Conservation (phyloP, 257 asterid species). For the Solanum appendiculatum region DNA sequence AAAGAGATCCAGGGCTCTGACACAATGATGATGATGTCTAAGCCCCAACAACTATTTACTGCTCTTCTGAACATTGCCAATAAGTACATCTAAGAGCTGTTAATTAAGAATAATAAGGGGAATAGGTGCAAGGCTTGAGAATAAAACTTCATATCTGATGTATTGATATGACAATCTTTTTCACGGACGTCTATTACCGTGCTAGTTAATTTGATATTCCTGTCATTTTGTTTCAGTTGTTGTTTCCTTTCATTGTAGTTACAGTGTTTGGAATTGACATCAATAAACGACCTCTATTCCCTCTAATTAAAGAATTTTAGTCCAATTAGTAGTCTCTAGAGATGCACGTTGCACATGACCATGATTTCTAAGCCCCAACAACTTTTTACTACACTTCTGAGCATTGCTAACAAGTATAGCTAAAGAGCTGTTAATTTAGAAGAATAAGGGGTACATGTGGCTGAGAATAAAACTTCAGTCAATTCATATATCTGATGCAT, state of each 20-base stretch:
- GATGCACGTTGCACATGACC: background rate
- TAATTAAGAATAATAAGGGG: background rate
- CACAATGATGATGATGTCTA: conserved; percentile 26
- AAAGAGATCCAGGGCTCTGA: conserved; percentile 17
- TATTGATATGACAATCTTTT: background rate
- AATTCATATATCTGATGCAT: background rate
- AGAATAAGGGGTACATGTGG: too few relatives aligned
- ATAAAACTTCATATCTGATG: background rate
- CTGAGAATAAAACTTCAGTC: background rate
- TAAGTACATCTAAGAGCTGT: background rate
- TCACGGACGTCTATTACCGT: background rate
- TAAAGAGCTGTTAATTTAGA: too few relatives aligned
- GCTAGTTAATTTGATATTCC: background rate
- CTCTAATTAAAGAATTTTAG: background rate
- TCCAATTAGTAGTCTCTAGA: background rate
- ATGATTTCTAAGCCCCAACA: conserved; percentile 23
- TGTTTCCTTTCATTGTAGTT: background rate
- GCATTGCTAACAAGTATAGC: background rate
- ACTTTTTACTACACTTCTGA: conserved; percentile 5
- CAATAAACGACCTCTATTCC: background rate
- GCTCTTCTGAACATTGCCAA: conserved; percentile 1
- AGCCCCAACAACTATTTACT: conserved; percentile 11
- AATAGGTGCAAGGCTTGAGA: background rate
- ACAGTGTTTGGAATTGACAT: background rate
- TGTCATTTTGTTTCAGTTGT: background rate